Evolutionary conservation across 768 basidiomycete genomes (phyloP).

Genomic region (Neoboletus brunneissimus): DNA sequence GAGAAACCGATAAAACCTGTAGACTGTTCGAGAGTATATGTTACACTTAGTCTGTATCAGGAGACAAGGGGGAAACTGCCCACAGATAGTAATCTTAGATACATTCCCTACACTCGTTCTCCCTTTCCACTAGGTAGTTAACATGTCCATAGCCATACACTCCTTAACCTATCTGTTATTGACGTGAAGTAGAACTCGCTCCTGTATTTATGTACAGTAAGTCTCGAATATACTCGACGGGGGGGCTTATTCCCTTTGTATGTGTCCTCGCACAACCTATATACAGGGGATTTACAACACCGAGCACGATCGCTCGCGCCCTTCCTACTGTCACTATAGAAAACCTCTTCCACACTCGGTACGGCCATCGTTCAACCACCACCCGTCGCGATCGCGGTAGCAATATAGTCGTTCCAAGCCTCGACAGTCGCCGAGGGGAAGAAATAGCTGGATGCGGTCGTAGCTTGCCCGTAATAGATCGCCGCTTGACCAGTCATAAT

Average conservation of each 20-base stretch:
- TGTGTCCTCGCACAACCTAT: neutral
- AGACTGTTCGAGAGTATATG: neutral
- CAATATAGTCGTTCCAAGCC: slow-evolving; percentile 55
- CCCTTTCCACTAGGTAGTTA: too few species aligned
- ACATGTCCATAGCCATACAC: too few species aligned
- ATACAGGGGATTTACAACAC: neutral
- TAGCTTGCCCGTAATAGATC: too few species aligned
- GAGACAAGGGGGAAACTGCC: neutral
- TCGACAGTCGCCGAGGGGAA: slow-evolving; percentile 54
- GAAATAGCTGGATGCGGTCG: slow-evolving; percentile 13
- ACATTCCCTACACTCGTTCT: too few species aligned
- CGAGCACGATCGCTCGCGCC: neutral
- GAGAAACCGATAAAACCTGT: neutral
- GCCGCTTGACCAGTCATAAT: too few species aligned
- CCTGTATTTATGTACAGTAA: too few species aligned
- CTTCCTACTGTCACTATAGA: neutral
- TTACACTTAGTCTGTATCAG: neutral
- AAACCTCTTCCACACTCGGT: neutral
- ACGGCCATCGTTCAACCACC: neutral
- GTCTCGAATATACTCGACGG: too few species aligned
- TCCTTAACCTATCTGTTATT: too few species aligned
- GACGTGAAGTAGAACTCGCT: too few species aligned
- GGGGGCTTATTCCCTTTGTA: too few species aligned
- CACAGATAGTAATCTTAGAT: too few species aligned
- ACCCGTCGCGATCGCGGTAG: slow-evolving; percentile 24